A percentile compares a stretch with the other conserved stretches of the same genome.
Evolutionary conservation across 108 stramenopile species (phyloP).

Genomic region (Fragilariopsis cylindrus): DNA sequence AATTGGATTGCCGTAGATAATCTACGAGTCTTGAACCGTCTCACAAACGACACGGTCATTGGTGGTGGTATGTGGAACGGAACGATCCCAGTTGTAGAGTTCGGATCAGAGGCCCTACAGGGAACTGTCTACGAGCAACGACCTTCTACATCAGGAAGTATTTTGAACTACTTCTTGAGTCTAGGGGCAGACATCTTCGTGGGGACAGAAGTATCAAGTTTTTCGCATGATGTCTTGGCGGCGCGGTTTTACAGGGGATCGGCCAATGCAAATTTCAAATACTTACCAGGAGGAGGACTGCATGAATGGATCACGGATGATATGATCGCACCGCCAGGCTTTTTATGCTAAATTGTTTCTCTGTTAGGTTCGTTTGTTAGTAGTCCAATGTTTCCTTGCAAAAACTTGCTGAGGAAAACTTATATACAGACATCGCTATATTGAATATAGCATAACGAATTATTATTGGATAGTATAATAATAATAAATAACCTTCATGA

Average conservation of each 20-base stretch:
- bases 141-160: conserved; percentile 26
- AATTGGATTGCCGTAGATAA: conserved; percentile 30
- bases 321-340: conserved; percentile 20
- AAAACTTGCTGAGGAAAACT: no score
- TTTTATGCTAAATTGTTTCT: conserved; percentile 17
- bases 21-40: conserved; percentile 25
- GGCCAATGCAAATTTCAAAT: conserved; percentile 18
- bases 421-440: no score
- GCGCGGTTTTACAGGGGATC: conserved; percentile 32
- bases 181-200: conserved; percentile 31
- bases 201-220: conserved; percentile 41
- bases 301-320: conserved; percentile 19
- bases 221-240: conserved; percentile 25
- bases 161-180: conserved; percentile 32
- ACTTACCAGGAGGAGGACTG: conserved; percentile 28
- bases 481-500: no score
- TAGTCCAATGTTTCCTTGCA: no score
- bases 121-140: conserved; percentile 22
- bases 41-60: not conserved
- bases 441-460: no score
- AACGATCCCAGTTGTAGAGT: conserved; percentile 30
- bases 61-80: conserved; percentile 37
- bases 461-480: no score
- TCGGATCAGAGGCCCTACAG: conserved; percentile 27
- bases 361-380: no score